Evolutionary conservation across 2,329 filamentous ascomycete genomes (phyloP), one percentile per base, ranked within the genome.

Genomic region (Exophiala lecanii-corni): DNA sequence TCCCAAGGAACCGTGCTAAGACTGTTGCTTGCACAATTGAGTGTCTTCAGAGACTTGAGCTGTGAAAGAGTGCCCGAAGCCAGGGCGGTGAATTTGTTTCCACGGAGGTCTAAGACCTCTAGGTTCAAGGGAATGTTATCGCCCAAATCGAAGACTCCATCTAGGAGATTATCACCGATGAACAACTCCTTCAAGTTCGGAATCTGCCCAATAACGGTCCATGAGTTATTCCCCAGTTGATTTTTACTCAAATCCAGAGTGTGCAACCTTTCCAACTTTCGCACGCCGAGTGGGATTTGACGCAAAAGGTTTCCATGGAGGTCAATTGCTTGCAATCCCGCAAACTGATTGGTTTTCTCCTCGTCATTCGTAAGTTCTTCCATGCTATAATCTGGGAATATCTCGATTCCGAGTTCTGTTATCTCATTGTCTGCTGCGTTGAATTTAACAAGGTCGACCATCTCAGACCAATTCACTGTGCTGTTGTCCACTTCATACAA

Each of bases 371-470:
- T 70, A 30, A 75, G 66, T 7, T 73, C 69, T 1, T 76, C 72
- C 25, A 63, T 55, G 3, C 73, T 70, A 15, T 74, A 64, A 55
- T 96, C 89, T 0, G 91, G 89, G 55, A 97, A 96, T 13, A 89
- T 71, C 2, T 72, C 68, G 13, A 92, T 86, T 2, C 80, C 76
- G 23, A 97, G 72, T 21, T 72, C 71, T 56, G 86, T 80, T 36
- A 98, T 65, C 57, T 95, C 86, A 58, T 98, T 97, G 59, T 95
- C 89, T 6, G 91, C 89, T 4, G 86, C 89, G 51, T 92, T 79
- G 37, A 97, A 81, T 48, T 84, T 81, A 1, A 82, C 84, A 34
- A 97, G 68, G 59, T 97, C 91, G 9, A 97, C 87, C 46, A 85
- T 84, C 63, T 97, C 91, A 2, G 89, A 89, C 92, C 92, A 97